A percentile compares a stretch with the other conserved stretches of the same genome.
phyloP scores from a whole-genome alignment of 345 rosid genomes.

The Hibiscus mutabilis region DNA sequence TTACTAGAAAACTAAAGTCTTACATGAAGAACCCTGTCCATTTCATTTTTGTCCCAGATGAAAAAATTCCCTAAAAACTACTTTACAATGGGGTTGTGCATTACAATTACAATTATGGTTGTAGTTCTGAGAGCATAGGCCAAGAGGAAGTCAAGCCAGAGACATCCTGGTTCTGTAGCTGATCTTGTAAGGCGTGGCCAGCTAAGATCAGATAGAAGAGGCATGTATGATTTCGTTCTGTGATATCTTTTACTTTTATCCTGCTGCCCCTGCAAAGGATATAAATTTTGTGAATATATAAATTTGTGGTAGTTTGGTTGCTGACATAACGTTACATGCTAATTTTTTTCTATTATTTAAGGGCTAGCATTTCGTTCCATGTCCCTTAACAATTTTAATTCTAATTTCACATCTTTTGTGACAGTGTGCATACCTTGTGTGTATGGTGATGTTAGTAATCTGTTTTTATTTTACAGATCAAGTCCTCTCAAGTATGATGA shows the following conservation, averaged over 20 bases:
- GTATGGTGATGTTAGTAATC: not conserved
- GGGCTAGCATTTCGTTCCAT: not conserved
- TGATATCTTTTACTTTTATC: not conserved
- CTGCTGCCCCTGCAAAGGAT: not conserved
- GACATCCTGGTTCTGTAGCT: conserved; percentile 63
- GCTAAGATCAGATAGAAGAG: conserved; percentile 95
- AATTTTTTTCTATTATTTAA: not conserved
- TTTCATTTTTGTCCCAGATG: conserved; percentile 31
- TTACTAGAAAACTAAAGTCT: not conserved
- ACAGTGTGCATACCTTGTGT: not conserved
- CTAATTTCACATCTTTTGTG: not conserved
- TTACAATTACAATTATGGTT: conserved; percentile 48
- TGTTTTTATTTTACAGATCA: conserved; percentile 43
- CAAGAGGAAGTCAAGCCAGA: conserved; percentile 40
- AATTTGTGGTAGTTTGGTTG: not conserved
- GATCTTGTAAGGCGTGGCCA: conserved; percentile 99
- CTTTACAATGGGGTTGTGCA: conserved; percentile 36
- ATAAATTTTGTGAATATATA: not conserved
- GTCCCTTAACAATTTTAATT: not conserved
- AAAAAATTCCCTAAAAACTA: conserved; percentile 29
- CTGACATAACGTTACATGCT: not conserved
- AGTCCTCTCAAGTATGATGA: conserved; percentile 77
- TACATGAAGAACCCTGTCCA: not conserved
- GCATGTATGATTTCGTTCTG: conserved; percentile 75
- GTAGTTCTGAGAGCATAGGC: conserved; percentile 38